phyloP scores from a whole-genome alignment of 805 yeast genomes.

The Starmerella cellae region DNA sequence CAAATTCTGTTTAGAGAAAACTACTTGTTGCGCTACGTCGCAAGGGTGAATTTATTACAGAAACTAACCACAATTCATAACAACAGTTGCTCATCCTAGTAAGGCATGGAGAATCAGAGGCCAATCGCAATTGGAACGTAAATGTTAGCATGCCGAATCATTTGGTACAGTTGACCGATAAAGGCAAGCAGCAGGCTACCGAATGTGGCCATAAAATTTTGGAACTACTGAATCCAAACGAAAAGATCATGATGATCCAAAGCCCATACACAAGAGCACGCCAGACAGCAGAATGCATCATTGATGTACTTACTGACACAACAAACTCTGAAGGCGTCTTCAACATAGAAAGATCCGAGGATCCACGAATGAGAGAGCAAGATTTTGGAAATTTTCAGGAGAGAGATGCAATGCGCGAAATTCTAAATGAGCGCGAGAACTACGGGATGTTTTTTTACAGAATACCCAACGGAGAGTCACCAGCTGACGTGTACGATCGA shows the following conservation, averaged over 20 bases:
- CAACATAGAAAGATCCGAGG: constrained; percentile 44
- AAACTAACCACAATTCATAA: background rate
- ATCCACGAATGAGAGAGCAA: constrained; percentile 85
- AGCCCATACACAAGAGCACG: constrained; percentile 79
- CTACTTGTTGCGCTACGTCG: too few species aligned
- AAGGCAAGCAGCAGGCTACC: constrained; percentile 42
- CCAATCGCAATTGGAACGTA: constrained; percentile 72
- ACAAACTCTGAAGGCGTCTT: constrained; percentile 27
- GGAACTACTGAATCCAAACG: constrained; percentile 35
- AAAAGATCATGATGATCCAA: constrained; percentile 60
- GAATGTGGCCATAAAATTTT: constrained; percentile 28
- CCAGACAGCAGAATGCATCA: constrained; percentile 63
- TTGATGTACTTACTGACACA: constrained; percentile 36
- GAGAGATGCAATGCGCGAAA: constrained; percentile 55
- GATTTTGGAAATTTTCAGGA: constrained; percentile 87
- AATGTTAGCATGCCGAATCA: constrained; percentile 73
- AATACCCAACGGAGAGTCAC: constrained; percentile 88
- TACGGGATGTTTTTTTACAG: constrained; percentile 84
- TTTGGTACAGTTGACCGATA: constrained; percentile 53
- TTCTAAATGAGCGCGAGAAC: constrained; percentile 72
- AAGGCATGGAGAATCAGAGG: constrained; percentile 89
- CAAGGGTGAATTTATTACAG: too few species aligned
- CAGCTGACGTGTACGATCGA: constrained; percentile 89
- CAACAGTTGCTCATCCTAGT: constrained; percentile 55
- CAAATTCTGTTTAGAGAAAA: too few species aligned